Evolutionary conservation across 2,329 filamentous ascomycete species (phyloP), one percentile per base, ranked within the genome.

Genomic region (Paecilomyces niveus): DNA sequence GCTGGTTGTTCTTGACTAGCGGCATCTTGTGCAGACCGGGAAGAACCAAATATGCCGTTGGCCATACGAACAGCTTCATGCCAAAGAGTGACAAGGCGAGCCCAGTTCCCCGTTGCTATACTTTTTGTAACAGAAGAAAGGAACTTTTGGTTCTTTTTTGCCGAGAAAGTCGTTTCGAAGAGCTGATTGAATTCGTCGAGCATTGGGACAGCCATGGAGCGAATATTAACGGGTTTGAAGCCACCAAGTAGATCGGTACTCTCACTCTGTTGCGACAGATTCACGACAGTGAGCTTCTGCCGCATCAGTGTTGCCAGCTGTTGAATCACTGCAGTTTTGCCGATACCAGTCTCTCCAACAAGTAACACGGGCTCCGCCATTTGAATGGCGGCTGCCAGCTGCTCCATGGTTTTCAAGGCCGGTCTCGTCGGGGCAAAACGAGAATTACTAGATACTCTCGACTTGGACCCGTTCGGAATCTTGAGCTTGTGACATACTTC

Each of bases 291-390:
- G 11, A 99, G 83, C 67, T 90, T 95, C 69, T 92, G 89, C 1
- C 92, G 90, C 29, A 97, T 81, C 3, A 88, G 83, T 59, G 89
- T 87, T 0, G 94, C 92, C 58, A 99, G 80, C 70, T 97, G 92
- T 72, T 99, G 94, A 13, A 99, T 88, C 26, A 94, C 89, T 0
- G 94, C 96, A 0, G 94, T 99, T 76, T 99, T 99, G 67, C 94
- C 94, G 55, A 96, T 97, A 78, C 94, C 94, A 7, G 94, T 99
- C 77, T 99, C 94, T 70, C 94, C 94, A n/a, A 99, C 94, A 29
- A 99, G 84, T 18, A 99, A 78, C 1, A 96, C 84, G 3, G 95
- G 92, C 68, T 99, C 94, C n/a, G 85, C 84, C 67, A 92, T 84
- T 61, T 89, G 86, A 5, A 97, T 85, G 1, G 92, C 89, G 39